phyloP scores from a whole-genome alignment of 352 stramenopile genomes.

The Pythium biforme region DNA sequence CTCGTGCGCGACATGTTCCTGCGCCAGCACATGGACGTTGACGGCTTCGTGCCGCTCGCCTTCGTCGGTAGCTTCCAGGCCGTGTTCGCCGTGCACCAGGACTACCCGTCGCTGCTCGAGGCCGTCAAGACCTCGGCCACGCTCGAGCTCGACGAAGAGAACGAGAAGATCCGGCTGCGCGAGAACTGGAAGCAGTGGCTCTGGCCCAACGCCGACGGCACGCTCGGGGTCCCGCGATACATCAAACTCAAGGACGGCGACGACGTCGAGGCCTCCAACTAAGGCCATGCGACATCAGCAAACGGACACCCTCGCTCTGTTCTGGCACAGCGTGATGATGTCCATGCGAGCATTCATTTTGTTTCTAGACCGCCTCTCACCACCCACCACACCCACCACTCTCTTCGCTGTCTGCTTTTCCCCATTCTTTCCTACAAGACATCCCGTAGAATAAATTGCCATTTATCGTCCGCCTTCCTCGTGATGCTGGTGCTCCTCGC shows the following conservation, averaged over 20 bases:
- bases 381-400: neutral
- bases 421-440: constrained; percentile 4
- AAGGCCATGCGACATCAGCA: neutral
- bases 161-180: constrained; percentile 89
- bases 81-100: constrained; percentile 82
- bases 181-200: constrained; percentile 88
- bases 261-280: constrained; percentile 32
- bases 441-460: constrained; percentile 32
- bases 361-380: constrained; percentile 14
- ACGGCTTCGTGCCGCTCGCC: constrained; percentile 86
- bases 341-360: constrained; percentile 17
- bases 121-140: constrained; percentile 62
- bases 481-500: neutral
- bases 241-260: constrained; percentile 71
- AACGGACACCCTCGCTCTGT: neutral
- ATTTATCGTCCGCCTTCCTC: constrained; percentile 5
- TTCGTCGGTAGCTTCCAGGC: constrained; percentile 90
- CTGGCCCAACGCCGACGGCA: constrained; percentile 85
- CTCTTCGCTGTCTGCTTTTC: neutral
- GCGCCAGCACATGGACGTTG: constrained; percentile 85
- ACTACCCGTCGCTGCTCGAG: constrained; percentile 78
- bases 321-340: too few relatives aligned
- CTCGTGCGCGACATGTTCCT: constrained; percentile 84
- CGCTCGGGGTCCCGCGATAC: constrained; percentile 85
- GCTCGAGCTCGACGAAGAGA: constrained; percentile 82